Conservation (phyloP, 768 basidiomycete species). For the Kwoniella dejecticola region DNA sequence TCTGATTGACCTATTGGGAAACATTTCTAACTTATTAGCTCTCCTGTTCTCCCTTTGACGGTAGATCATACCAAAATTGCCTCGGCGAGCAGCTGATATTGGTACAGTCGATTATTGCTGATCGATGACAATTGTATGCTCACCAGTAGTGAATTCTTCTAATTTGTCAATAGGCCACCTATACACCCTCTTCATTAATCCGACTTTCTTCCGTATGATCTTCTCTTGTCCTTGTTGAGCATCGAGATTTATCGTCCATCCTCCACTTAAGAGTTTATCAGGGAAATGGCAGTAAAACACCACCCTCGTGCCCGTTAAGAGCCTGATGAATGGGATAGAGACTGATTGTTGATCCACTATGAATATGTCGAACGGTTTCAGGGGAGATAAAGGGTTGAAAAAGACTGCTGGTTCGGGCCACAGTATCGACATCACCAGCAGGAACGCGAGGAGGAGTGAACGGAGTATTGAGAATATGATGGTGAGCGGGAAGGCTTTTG, state of each 20-base stretch:
- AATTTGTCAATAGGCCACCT: constrained; percentile 84
- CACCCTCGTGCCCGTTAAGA: constrained; percentile 70
- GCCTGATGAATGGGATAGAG: constrained; percentile 78
- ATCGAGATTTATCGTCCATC: constrained; percentile 59
- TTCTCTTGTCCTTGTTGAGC: constrained; percentile 42
- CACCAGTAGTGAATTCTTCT: constrained; percentile 87
- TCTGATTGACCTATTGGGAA: constrained; percentile 73
- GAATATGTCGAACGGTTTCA: constrained; percentile 68
- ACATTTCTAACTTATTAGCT: no score
- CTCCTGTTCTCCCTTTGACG: no score
- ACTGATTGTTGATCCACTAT: constrained; percentile 95
- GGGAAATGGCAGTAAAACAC: constrained; percentile 99
- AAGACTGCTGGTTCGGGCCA: constrained; percentile 39
- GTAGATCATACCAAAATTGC: no score
- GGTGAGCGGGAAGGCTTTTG: constrained; percentile 70
- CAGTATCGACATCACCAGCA: constrained; percentile 61
- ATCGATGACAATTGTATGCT: constrained; percentile 42
- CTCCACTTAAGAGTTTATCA: constrained; percentile 73
- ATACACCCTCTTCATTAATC: constrained; percentile 72
- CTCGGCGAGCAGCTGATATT: no score
- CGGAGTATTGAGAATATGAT: constrained; percentile 85
- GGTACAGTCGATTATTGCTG: no score
- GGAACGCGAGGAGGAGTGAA: constrained; percentile 76
- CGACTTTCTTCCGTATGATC: constrained; percentile 57
- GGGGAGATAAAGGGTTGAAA: constrained; percentile 39